Base-by-base conservation (phyloP, 768 basidiomycete species). In the Suillus lakei region DNA sequence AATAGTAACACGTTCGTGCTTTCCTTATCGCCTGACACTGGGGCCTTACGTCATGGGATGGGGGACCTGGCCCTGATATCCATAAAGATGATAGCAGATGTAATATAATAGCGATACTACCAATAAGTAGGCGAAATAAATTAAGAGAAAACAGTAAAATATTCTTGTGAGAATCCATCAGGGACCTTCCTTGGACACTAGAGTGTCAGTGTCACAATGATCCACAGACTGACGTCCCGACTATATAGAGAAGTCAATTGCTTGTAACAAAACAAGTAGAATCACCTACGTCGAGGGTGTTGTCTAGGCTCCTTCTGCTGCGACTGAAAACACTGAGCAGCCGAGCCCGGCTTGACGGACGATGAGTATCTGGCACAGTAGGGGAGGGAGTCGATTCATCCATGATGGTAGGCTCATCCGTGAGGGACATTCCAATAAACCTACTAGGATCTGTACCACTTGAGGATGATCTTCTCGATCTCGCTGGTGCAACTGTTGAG, bases 401-500 rank as follows among this genome's bases (percentile, higher is more conserved):
- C n/a, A 78, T 66, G 21, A 71, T 39, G 65, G 84, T 84, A 0
- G 84, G 81, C 69, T 85, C 85, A 54, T 79, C 74, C 23, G 77
- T 78, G 23, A 84, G 63, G 23, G 77, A 72, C 62, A 74, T 67
- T 18, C 77, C 73, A 6, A 76, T 76, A 44, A 79, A 64, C 26
- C 41, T 65, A 46, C 30, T 13, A 3, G 67, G 60, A 53, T 28
- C 26, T 43, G 56, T 51, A 7, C 67, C 65, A 39, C 67, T 71
- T 13, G 77, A 73, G n/a, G 68, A 74, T 13, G 68, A 74, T 54
- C 65, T 73, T 50, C 72, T 70, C 15, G 55, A 44, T 26, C 50
- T 28, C 32, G 43, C 48, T 12, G 63, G 66, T 43, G 51, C 67
- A 64, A 67, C 63, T 21, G 67, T 70, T 23, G 66, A 55, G 26